These are phyloP conservation scores for Discostella stelligera DNA, from an alignment of 352 stramenopile genomes.

Conservation along the genomic window DNA sequence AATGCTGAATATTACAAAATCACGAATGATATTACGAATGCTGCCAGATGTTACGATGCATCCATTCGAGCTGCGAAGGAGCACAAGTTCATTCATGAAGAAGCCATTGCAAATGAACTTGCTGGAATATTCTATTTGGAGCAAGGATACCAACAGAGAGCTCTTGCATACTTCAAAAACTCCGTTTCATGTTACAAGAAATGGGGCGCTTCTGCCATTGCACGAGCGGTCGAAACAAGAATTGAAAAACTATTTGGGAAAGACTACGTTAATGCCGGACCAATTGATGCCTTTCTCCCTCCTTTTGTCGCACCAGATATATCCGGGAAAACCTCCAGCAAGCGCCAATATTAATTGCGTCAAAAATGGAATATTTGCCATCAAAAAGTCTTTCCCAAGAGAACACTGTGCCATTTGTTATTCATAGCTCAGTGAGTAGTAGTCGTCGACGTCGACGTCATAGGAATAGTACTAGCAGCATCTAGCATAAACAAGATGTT, in stretches of 20 bases:
- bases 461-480: too few relatives aligned
- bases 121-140: constrained; percentile 30
- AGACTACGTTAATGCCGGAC: neutral
- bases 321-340: too few relatives aligned
- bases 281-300: too few relatives aligned
- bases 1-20: constrained; percentile 28
- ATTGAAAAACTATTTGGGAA: neutral
- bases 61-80: constrained; percentile 35
- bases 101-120: constrained; percentile 34
- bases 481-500: too few relatives aligned
- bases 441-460: too few relatives aligned
- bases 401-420: too few relatives aligned
- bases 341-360: too few relatives aligned
- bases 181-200: constrained; percentile 10
- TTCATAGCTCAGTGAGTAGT: too few relatives aligned
- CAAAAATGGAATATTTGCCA: too few relatives aligned
- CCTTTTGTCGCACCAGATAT: too few relatives aligned
- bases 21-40: constrained; percentile 21
- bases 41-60: constrained; percentile 23
- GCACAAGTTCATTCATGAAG: constrained; percentile 38
- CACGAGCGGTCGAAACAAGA: neutral
- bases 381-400: too few relatives aligned
- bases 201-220: constrained; percentile 12
- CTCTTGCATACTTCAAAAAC: constrained; percentile 3
- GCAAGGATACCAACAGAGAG: constrained; percentile 1